Conservation (phyloP, 805 yeast genomes). For the Pichia thaimueangensis region DNA sequence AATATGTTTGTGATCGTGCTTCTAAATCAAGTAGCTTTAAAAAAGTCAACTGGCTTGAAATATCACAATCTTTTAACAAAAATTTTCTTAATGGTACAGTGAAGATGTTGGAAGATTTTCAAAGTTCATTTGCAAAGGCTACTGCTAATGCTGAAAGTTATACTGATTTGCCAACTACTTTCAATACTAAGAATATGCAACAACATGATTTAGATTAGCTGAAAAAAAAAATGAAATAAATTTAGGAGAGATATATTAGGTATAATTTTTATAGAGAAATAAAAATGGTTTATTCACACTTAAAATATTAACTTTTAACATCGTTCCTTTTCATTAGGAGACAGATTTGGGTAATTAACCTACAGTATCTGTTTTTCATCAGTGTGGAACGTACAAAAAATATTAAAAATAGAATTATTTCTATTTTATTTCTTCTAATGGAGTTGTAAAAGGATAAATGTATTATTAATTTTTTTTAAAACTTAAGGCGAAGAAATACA, state of each 20-base stretch:
- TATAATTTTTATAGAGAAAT: no score
- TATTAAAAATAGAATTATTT: not conserved
- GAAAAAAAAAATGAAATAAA: no score
- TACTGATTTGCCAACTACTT: no score
- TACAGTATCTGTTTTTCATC: conserved; percentile 8
- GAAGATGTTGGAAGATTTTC: conserved; percentile 10
- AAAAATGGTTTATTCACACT: no score
- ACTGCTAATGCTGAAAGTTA: no score
- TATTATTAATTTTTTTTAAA: not conserved
- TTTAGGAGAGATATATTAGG: no score
- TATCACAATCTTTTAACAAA: conserved; percentile 9
- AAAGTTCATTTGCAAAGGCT: not conserved
- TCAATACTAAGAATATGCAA: no score
- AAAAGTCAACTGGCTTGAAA: conserved; percentile 23
- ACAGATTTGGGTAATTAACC: not conserved
- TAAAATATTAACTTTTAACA: no score
- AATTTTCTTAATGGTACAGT: conserved; percentile 3
- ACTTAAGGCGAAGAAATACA: conserved; percentile 12
- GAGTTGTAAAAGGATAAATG: not conserved
- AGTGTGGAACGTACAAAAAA: conserved; percentile 8
- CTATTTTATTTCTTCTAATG: conserved; percentile 5
- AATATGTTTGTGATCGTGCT: conserved; percentile 38
- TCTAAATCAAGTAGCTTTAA: conserved; percentile 46
- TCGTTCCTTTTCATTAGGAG: conserved; percentile 12
- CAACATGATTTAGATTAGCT: no score